A percentile compares a stretch with the other conserved stretches of the same genome.
Evolutionary conservation across 306 rosid genomes (phyloP).

Genomic region (Cicer pinnatifidum): DNA sequence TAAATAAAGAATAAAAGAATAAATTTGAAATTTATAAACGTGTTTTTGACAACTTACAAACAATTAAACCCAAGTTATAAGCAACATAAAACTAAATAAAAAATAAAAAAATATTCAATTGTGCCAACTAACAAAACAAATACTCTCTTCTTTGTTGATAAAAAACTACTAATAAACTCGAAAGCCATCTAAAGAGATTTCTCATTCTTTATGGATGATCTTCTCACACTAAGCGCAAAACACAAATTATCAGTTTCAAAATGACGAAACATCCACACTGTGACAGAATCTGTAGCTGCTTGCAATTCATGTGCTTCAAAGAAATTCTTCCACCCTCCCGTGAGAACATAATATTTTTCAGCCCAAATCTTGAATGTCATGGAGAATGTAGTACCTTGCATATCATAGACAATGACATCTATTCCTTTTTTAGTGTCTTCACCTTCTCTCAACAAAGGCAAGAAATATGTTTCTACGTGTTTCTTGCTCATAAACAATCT

Average conservation of each 20-base stretch:
- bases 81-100: no score
- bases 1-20: no score
- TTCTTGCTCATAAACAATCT: not conserved
- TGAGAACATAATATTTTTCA: not conserved
- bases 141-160: no score
- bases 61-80: no score
- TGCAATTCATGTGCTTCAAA: not conserved
- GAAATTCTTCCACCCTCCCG: not conserved
- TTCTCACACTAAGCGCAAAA: not conserved
- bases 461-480: not conserved
- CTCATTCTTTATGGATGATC: not conserved
- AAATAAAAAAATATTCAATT: no score
- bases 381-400: not conserved
- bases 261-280: not conserved
- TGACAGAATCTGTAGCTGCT: no score
- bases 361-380: not conserved
- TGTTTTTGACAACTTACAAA: no score
- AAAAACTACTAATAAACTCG: no score
- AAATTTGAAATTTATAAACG: no score
- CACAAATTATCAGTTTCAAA: not conserved
- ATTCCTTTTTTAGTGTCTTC: not conserved
- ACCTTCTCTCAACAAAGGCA: not conserved
- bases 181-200: no score
- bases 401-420: not conserved
- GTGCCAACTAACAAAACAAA: no score